Base-by-base conservation (phyloP, 1,284 basidiomycete species). In the Puccinia novopanici region DNA sequence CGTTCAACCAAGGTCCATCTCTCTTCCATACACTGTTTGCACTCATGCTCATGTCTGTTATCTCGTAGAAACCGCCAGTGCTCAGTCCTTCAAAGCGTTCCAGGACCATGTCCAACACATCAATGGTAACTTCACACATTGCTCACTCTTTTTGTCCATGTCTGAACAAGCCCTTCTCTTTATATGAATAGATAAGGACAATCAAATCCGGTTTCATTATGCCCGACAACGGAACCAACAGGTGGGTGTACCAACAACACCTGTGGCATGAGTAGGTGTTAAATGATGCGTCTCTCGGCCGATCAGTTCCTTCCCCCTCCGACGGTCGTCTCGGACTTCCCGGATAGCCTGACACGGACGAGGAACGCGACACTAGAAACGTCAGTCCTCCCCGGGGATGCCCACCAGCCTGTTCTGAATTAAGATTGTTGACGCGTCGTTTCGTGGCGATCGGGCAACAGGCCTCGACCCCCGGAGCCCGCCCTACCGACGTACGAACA, bases 381-480 rank as follows among this genome's bases (percentile, higher is more conserved):
- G 70, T 55, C 13, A 30, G 70, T 13, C 27, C 5, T 65, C 19
- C n/a, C 6, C 50, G n/a, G n/a, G n/a, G 27, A 59, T 59, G 4
- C 1, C 34, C 34, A 34, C 1, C 34, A 34, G 2, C 34, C 34
- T 34, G 34, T 34, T 34, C 34, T 34, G n/a, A 34, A 34, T 34
- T n/a, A n/a, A n/a, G 4, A 34, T 34, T 34, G 34, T 34, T 34
- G 34, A 34, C 34, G 34, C 34, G 34, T 34, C 34, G 2, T 4
- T 34, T 34, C 1, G 1, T 34, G 34, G 34, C 2, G 34, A 1
- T 34, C 34, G 34, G 34, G 1, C 34, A 30, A 24, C 30, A 70
- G 75, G 12, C 75, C 75, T 15, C 17, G 75, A 22, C 75, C 75
- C 17, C 75, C 75, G 19, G 75, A 77, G 30, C 75, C 75, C 24